Evolutionary conservation across 495 filamentous ascomycete genomes (phyloP).

Genomic region (Trichoderma virens): DNA sequence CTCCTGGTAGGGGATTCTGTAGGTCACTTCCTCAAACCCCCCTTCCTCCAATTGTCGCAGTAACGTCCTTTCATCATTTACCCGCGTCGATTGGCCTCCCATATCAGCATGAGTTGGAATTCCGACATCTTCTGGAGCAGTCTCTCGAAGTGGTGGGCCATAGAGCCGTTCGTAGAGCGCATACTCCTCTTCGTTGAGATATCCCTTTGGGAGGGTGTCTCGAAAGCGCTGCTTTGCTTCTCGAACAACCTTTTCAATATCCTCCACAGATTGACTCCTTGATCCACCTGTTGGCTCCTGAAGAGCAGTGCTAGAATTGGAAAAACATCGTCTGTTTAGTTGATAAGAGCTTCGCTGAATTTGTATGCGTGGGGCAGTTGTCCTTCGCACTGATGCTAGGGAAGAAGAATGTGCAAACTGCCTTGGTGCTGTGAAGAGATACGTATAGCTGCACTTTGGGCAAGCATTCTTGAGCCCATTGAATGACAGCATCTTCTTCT

Average conservation of each 20-base stretch:
- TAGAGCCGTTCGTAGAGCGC: slow-evolving; percentile 73
- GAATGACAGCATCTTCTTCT: background rate
- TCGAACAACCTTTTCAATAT: slow-evolving; percentile 58
- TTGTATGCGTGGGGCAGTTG: slow-evolving; percentile 3
- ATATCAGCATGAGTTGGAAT: slow-evolving; percentile 29
- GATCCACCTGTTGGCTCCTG: slow-evolving; percentile 30
- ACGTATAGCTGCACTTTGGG: background rate
- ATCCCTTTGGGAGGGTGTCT: slow-evolving; percentile 65
- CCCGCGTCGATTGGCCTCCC: slow-evolving; percentile 18
- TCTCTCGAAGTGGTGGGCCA: slow-evolving; percentile 55
- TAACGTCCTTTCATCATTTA: slow-evolving; percentile 20
- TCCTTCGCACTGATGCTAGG: background rate
- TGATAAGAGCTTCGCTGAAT: slow-evolving; percentile 4
- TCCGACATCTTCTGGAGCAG: slow-evolving; percentile 48
- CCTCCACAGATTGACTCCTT: slow-evolving; percentile 19
- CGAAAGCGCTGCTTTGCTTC: slow-evolving; percentile 67
- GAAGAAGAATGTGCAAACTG: background rate
- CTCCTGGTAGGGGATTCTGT: slow-evolving; percentile 17
- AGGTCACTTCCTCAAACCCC: slow-evolving; percentile 52
- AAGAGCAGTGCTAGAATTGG: slow-evolving; percentile 11
- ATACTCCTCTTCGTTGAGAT: slow-evolving; percentile 62
- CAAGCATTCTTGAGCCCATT: background rate
- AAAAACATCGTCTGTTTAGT: slow-evolving; percentile 25
- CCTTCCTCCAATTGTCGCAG: slow-evolving; percentile 55
- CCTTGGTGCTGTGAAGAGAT: background rate